Percentiles rank a stretch among this genome's conserved stretches.
Conservation (phyloP, 2,329 filamentous ascomycete species). For the Ophiocordyceps robertsii region DNA sequence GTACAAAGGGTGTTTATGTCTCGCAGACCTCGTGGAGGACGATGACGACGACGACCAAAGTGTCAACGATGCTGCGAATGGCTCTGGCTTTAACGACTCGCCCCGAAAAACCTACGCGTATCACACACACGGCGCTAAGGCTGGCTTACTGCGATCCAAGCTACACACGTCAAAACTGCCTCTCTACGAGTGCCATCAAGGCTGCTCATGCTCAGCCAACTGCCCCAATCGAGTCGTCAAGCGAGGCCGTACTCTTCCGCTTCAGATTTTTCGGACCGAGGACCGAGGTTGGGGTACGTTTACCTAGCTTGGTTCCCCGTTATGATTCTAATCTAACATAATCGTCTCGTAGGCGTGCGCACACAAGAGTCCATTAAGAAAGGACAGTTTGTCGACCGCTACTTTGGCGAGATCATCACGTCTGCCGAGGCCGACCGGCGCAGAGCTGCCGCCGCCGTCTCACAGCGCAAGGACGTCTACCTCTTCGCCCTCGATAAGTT, state of each 20-base stretch:
- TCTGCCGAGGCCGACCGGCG: slow-evolving; percentile 50
- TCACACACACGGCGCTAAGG: slow-evolving; percentile 36
- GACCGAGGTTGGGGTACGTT: slow-evolving; percentile 61
- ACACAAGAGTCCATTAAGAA: slow-evolving; percentile 49
- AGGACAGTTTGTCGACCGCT: slow-evolving; percentile 71
- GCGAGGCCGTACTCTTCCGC: slow-evolving; percentile 52
- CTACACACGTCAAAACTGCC: slow-evolving; percentile 41
- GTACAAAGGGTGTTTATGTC: slow-evolving; percentile 53
- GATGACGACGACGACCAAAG: slow-evolving; percentile 30
- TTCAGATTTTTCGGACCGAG: slow-evolving; percentile 65
- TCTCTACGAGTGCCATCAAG: slow-evolving; percentile 70
- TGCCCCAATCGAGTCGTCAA: slow-evolving; percentile 71
- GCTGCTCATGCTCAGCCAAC: slow-evolving; percentile 47
- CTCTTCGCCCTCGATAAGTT: slow-evolving; percentile 78
- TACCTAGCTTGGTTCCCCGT: no score
- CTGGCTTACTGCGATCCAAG: slow-evolving; percentile 36
- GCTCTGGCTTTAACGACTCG: slow-evolving; percentile 20
- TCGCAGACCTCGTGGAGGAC: slow-evolving; percentile 46
- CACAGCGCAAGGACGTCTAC: slow-evolving; percentile 60
- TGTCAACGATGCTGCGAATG: slow-evolving; percentile 6
- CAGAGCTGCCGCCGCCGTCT: slow-evolving; percentile 39
- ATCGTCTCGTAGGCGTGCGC: slow-evolving; percentile 38
- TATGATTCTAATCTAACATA: no score
- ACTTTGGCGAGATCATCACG: slow-evolving; percentile 60
- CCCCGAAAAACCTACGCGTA: slow-evolving; percentile 45